Base-by-base conservation (phyloP, 164 flowering plant species). In the Dillenia suffruticosa region DNA sequence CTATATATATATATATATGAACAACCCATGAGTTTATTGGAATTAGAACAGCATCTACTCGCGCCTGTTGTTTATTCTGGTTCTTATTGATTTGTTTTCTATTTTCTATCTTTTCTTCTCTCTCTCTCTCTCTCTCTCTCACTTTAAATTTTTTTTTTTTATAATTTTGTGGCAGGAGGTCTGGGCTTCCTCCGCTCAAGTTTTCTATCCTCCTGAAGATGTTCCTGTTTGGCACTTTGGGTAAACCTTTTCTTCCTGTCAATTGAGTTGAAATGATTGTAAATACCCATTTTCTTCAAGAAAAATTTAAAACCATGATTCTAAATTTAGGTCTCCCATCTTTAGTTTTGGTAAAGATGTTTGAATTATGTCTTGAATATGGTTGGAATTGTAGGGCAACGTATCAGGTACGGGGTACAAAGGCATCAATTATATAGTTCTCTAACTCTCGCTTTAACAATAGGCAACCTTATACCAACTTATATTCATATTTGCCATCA, bases 401-500 rank as follows among this genome's bases (percentile, higher is more conserved):
- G 24, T 77, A 84, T 46, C 88, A 81, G 73, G 72, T 79, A n/a
- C 57, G 72, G 91, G 87, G 1, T 88, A 76, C 57, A 82, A 69
- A 59, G 95, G 92, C 10, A 79, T 88, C 60, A 76, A 61, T 63
- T 81, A 68, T 81, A 68, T 43, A 81, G 84, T 16, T 88, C 95
- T 46, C 95, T 91, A 32, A 80, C 87, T 14, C 88, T 84, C 57
- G 86, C 87, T 72, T 84, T 85, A 0, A 83, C 91, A 24, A 73
- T 88, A 66, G 78, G 86, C 76, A 86, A 85, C 67, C 82, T 84
- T 22, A 74, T 76, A 9, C 94, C 94, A 12, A 85, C 87, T 83
- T 49, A 83, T 89, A 14, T 85, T 87, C 77, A 66, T 83, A 0
- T 81, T 87, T 57, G 85, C 90, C 54, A 55, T 83, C 76, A 61